Evolutionary conservation across 1,139 yeast species (phyloP), one percentile per base, ranked within the genome.

Genomic region (Blastobotrys ciferrii): DNA sequence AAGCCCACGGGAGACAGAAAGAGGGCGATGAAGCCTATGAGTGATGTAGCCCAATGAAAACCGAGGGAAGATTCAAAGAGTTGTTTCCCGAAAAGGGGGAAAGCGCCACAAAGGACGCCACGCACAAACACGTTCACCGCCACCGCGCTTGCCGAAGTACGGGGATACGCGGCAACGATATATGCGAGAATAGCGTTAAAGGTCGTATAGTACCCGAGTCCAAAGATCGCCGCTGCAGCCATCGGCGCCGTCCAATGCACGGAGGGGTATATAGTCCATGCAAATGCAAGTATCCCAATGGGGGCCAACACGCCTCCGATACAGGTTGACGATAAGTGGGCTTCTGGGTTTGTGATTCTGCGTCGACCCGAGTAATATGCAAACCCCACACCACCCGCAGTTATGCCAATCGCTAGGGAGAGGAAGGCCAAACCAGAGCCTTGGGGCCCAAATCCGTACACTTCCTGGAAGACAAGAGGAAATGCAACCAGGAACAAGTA

Each of bases 231-330:
- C 32, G 82, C 78, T 0, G 86, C 80, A 30, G 85, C 78, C 40
- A 82, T 73, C 11, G 95, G 89, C 9, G 81, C 87, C 70, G 86
- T 81, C 94, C 95, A 88, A 64, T 86, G 95, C 19, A 87, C 79
- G 1, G 61, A 54, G 2, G 58, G 85, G 71, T 94, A 94, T 4
- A 58, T 43, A 0, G 87, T 78, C 88, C 89, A 84, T 2, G 83
- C 87, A 58, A 83, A 73, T 70, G 85, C 78, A 68, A 84, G 81
- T 39, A 83, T 69, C 0, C 87, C 81, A 19, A 75, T 66, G 1
- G 89, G 88, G 54, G 80, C 70, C 48, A 73, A 62, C 46, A 77
- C 61, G 1, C 80, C 73, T 4, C 69, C 64, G 40, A 61, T 53
- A 61, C 73, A 71, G 55, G 80, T 67, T 15, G 76, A 65, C 6